Evolutionary conservation across 768 basidiomycete species (phyloP).

Genomic region (Termitomyces titanicus): DNA sequence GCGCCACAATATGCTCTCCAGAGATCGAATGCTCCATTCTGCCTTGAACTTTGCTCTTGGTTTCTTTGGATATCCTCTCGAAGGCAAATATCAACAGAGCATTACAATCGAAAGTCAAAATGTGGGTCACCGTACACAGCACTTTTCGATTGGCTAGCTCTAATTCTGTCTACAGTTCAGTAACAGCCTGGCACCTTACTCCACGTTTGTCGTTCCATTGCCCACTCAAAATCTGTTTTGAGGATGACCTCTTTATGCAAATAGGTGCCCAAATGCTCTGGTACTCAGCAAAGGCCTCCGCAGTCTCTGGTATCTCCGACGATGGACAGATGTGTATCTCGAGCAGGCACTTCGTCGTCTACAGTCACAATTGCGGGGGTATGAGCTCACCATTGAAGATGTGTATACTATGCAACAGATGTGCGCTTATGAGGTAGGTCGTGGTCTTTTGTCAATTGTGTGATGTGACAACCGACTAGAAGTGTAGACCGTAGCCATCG

Average conservation of each 20-base stretch:
- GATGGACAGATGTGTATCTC: constrained; percentile 76
- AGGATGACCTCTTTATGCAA: too few species aligned
- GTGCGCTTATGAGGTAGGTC: constrained; percentile 89
- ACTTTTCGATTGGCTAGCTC: background rate
- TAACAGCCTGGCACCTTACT: constrained; percentile 84
- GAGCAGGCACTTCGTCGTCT: constrained; percentile 60
- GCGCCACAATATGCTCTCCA: constrained; percentile 19
- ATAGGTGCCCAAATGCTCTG: background rate
- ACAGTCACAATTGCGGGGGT: constrained; percentile 54
- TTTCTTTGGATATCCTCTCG: constrained; percentile 74
- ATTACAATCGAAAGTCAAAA: constrained; percentile 66
- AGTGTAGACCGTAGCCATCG: constrained; percentile 91
- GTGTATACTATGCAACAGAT: constrained; percentile 76
- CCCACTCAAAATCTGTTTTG: background rate
- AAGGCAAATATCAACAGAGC: constrained; percentile 70
- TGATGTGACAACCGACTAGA: too few species aligned
- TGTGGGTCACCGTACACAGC: constrained; percentile 33
- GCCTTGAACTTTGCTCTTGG: constrained; percentile 69
- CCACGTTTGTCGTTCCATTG: constrained; percentile 45
- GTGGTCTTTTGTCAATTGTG: too few species aligned
- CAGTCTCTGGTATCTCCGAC: constrained; percentile 46
- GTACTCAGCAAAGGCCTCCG: constrained; percentile 51
- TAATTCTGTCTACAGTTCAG: constrained; percentile 70
- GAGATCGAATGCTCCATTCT: constrained; percentile 70
- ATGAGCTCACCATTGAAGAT: constrained; percentile 61